These are phyloP conservation scores for Eucalyptus erythrocorys DNA, from an alignment of 345 rosid genomes.

Conservation along the genomic window DNA sequence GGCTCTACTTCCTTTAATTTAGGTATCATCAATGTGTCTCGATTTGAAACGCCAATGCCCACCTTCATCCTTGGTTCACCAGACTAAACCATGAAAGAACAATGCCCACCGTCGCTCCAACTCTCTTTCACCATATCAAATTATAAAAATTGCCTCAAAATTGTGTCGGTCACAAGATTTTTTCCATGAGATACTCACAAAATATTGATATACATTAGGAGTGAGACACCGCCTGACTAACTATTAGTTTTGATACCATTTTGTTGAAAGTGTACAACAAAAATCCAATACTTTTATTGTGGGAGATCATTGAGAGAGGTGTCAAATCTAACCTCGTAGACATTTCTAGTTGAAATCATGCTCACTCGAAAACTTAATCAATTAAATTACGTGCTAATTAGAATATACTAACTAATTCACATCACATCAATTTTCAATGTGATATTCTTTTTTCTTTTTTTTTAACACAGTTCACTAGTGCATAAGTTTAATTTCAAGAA, in stretches of 20 bases:
- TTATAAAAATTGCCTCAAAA: not conserved
- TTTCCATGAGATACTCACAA: not conserved
- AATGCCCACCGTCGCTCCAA: not conserved
- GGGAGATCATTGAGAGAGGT: not conserved
- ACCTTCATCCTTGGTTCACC: not conserved
- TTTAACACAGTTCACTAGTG: rapidly evolving
- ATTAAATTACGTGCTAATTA: not conserved
- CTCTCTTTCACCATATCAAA: not conserved
- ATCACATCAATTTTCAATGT: not conserved
- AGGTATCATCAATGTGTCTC: not conserved
- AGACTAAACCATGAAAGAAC: not conserved
- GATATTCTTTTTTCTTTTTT: not conserved
- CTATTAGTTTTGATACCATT: not conserved
- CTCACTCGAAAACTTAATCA: not conserved
- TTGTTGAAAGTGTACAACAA: not conserved
- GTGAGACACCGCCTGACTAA: rapidly evolving
- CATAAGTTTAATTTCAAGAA: not conserved
- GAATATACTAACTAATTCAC: not conserved
- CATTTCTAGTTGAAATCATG: not conserved
- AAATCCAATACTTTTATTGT: rapidly evolving
- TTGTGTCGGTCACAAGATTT: not conserved
- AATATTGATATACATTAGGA: not conserved
- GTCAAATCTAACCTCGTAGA: not conserved
- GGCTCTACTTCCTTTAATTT: not conserved
- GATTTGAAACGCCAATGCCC: not conserved